Conservation (phyloP, 164 flowering plant genomes). For the Protea cynaroides region DNA sequence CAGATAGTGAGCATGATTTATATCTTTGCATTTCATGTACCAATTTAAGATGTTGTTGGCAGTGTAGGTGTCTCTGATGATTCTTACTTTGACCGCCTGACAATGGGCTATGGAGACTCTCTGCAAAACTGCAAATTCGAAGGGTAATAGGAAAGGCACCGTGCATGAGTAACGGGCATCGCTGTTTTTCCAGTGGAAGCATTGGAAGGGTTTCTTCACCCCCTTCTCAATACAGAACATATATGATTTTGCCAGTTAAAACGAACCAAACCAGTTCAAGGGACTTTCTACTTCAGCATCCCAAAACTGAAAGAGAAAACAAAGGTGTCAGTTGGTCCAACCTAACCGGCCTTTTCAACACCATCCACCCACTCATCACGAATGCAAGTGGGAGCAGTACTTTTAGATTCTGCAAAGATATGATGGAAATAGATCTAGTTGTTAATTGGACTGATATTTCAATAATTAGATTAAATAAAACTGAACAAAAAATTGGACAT, state of each 20-base stretch:
- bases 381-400: no score
- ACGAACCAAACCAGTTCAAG: not conserved
- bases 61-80: constrained; percentile 30
- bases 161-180: constrained; percentile 17
- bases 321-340: no score
- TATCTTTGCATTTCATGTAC: constrained; percentile 38
- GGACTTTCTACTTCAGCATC: no score
- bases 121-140: constrained; percentile 7
- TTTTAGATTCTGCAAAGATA: no score
- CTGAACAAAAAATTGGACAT: no score
- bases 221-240: constrained; percentile 15
- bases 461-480: no score
- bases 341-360: no score
- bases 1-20: constrained; percentile 39
- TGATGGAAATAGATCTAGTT: no score
- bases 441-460: no score
- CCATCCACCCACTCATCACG: no score
- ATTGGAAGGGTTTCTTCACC: constrained; percentile 8
- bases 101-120: constrained; percentile 32
- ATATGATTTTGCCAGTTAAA: not conserved
- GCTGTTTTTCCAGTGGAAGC: constrained; percentile 6
- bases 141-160: constrained; percentile 25
- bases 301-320: no score
- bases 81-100: constrained; percentile 38
- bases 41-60: constrained; percentile 48